These are phyloP conservation scores for Fusarium penzigii DNA, from an alignment of 2,329 filamentous ascomycete species.

Conservation along the genomic window DNA sequence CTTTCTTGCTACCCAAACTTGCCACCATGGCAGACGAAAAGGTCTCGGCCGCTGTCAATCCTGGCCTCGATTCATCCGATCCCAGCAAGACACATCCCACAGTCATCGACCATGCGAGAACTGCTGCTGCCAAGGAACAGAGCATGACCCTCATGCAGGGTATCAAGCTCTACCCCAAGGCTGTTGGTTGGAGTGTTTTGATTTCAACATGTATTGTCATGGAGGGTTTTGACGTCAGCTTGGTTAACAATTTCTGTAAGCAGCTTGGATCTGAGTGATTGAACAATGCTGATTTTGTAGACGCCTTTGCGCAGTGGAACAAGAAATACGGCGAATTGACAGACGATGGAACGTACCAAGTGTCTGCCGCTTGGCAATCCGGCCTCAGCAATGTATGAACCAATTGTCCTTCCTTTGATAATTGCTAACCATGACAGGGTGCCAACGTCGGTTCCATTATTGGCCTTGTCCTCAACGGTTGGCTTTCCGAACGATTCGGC, in stretches of 20 bases:
- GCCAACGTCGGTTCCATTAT: not conserved
- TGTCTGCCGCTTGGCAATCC: not conserved
- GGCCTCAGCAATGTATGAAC: not conserved
- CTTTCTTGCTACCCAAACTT: no score
- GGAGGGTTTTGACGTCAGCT: conserved; percentile 22
- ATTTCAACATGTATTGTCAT: conserved; percentile 27
- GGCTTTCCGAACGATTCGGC: not conserved
- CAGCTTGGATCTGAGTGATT: no score
- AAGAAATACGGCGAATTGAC: no score
- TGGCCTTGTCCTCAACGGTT: not conserved
- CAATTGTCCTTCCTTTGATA: no score
- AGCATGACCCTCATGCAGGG: conserved; percentile 26
- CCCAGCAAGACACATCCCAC: conserved; percentile 15
- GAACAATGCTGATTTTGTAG: no score
- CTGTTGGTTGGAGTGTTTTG: conserved; percentile 20
- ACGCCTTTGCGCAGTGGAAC: no score
- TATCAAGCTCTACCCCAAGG: conserved; percentile 24
- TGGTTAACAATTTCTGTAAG: conserved; percentile 25
- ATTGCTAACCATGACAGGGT: no score
- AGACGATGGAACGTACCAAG: not conserved
- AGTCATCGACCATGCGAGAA: conserved; percentile 22
- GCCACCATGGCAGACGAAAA: no score
- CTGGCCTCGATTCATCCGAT: no score
- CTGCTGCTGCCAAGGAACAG: conserved; percentile 21
- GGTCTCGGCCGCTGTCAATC: no score